Percentiles rank a stretch among this genome's conserved stretches.
phyloP scores from a whole-genome alignment of 1,284 basidiomycete species.

The Ceratobasidium sp. region DNA sequence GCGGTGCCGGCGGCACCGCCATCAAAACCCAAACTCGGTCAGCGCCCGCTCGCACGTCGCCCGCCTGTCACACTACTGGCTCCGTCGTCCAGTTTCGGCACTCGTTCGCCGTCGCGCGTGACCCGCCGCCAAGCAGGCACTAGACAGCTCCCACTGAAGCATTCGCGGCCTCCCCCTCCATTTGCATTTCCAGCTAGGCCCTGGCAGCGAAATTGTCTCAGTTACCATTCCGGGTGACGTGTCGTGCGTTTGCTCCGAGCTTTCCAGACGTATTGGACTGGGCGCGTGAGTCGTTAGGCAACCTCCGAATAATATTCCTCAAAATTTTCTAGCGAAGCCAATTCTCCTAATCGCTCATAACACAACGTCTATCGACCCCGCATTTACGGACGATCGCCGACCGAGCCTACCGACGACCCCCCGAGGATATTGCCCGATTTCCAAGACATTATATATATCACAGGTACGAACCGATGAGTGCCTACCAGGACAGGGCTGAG shows the following conservation, averaged over 20 bases:
- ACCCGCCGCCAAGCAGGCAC: slow-evolving; percentile 21
- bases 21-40: background rate
- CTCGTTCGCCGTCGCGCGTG: background rate
- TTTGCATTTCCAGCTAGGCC: background rate
- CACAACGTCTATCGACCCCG: background rate
- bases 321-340: background rate
- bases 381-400: background rate
- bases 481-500: background rate
- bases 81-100: slow-evolving; percentile 8
- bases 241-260: slow-evolving; percentile 16
- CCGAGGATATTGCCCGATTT: slow-evolving; percentile 12
- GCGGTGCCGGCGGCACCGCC: background rate
- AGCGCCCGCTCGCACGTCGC: background rate
- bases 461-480: no score
- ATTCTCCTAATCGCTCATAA: background rate
- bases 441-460: background rate
- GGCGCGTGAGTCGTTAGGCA: background rate
- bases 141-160: background rate
- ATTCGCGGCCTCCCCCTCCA: no score
- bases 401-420: slow-evolving; percentile 1
- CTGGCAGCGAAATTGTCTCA: slow-evolving; percentile 29
- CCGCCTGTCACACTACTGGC: background rate
- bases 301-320: slow-evolving; percentile 6
- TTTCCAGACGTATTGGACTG: background rate
- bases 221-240: background rate